Evolutionary conservation across 345 rosid species (phyloP), one percentile per base, ranked within the genome.

Genomic region (Moringa oleifera): DNA sequence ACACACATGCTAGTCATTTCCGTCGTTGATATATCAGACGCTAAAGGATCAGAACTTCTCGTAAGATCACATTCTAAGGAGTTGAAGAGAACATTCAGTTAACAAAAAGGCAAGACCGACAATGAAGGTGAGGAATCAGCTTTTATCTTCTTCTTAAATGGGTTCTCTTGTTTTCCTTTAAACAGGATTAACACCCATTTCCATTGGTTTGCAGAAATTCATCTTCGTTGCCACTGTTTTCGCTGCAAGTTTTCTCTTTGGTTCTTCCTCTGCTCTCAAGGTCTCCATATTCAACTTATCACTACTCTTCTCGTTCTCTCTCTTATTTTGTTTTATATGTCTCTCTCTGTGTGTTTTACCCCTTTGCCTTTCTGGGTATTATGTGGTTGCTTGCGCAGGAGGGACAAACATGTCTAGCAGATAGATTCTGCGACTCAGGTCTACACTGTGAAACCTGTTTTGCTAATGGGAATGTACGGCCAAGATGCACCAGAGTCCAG

Each of bases 381-480:
- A 15, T 7, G 12, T 41, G 17, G 17, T 41, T 41, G n/a, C 9
- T 41, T 41, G 47, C 47, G 37, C 80, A 90, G 99, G 82, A 83
- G 25, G 99, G 99, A 64, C 82, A 82, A 72, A 83, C 88, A 53
- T 93, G 99, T 69, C 68, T 80, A 28, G 59, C 68, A 25, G 64
- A 73, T 61, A 58, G 66, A 28, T 71, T 66, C 68, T 93, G 99
- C 49, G 85, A 85, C 68, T 23, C 78, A 0, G 97, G 97, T 20
- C 53, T 90, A 59, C 83, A 79, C 57, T 93, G 97, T 55, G 86
- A 86, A 41, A 77, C 86, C 6, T 90, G 97, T 70, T 50, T 83
- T 22, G 81, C 90, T 7, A 73, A 75, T 58, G 87, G 87, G 20
- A 81, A 77, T 58, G 73, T 85, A 37, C 78, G 88, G 63, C 90